Percentiles rank a stretch among this genome's conserved stretches.
phyloP scores from a whole-genome alignment of 768 basidiomycete species.

The Rhizopogon vesiculosus region DNA sequence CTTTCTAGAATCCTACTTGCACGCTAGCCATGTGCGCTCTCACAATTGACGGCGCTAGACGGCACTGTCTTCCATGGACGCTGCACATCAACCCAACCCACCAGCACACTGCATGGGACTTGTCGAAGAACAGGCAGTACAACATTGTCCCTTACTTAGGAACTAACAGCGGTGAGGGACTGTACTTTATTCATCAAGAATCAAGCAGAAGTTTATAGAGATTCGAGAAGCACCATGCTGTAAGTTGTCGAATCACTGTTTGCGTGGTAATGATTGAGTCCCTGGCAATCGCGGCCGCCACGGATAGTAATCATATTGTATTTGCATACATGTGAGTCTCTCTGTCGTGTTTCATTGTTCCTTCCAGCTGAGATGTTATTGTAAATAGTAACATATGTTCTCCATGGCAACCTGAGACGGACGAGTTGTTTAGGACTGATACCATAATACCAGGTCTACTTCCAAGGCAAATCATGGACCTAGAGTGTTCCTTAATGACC shows the following conservation, averaged over 20 bases:
- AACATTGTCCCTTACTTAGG: background rate
- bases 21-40: too few species aligned
- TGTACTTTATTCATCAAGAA: background rate
- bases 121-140: background rate
- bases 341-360: background rate
- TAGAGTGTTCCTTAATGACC: too few species aligned
- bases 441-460: too few species aligned
- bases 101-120: slow-evolving; percentile 1
- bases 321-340: slow-evolving; percentile 19
- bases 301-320: slow-evolving; percentile 13
- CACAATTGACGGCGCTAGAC: too few species aligned
- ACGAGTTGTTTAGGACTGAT: background rate
- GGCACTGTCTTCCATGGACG: slow-evolving; percentile 1
- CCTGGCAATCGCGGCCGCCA: slow-evolving; percentile 13
- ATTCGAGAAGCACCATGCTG: slow-evolving; percentile 1
- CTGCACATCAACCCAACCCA: slow-evolving; percentile 1
- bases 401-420: background rate
- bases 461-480: too few species aligned
- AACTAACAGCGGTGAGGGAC: background rate
- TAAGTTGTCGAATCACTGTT: background rate
- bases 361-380: background rate
- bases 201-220: slow-evolving; percentile 3
- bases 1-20: too few species aligned
- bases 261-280: background rate
- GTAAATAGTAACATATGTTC: slow-evolving; percentile 17